Evolutionary conservation across 352 stramenopile genomes (phyloP), one percentile per base, ranked within the genome.

Genomic region (Pythium phragmitis): DNA sequence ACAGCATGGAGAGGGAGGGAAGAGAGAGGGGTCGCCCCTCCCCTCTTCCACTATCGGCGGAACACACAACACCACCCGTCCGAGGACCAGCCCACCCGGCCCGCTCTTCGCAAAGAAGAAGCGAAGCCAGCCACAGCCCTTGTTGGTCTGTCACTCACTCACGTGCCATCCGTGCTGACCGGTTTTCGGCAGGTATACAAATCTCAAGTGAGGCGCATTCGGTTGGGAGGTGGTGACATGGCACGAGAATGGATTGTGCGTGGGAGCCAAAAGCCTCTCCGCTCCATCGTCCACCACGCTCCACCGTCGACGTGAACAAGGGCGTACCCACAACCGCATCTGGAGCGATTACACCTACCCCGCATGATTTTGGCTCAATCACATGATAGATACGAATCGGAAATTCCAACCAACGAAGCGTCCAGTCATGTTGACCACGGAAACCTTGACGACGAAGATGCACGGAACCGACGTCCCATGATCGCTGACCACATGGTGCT

Each of bases 51-150:
- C 60, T 57, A 48, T 54, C 48, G 17, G 21, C 23, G 21, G 52
- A 39, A 39, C 34, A 67, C 52, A 67, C 52, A 23, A 52, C 52
- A 62, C 61, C 61, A 68, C 48, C 61, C 61, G 53, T 67, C 60
- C 34, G 60, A 19, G 19, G 48, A 23, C 51, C 60, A 57, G 60
- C 48, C 42, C 48, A n/a, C 23, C 61, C 54, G 39, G 52, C 60
- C 33, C 60, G 60, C 60, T 59, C 51, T 67, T 60, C 50, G 60
- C 60, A 67, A 67, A 67, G 60, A 67, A 67, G 48, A 67, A 59
- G 60, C 41, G 37, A 52, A 59, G 46, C 34, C 34, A 39, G 34
- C 34, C 54, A 51, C 54, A 60, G 54, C 57, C 47, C 46, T 64
- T 26, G 57, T 50, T n/a, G 33, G 34, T 9, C 34, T 56, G 60